Evolutionary conservation across 176 grass and related monocot genomes (phyloP), one percentile per base, ranked within the genome.

Genomic region (Avena atlantica): DNA sequence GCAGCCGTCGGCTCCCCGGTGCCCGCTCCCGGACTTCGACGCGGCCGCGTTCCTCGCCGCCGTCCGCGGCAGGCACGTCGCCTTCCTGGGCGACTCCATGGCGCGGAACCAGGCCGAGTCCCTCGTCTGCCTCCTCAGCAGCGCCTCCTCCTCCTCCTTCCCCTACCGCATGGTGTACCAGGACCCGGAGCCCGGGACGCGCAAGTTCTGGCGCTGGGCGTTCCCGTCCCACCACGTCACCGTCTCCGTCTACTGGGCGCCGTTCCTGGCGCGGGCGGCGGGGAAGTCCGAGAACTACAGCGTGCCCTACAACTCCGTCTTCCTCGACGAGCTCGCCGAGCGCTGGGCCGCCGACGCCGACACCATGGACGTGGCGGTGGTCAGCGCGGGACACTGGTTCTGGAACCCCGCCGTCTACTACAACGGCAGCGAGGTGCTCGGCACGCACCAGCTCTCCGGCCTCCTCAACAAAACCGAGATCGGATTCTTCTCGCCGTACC

Each of bases 31-130:
- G 70, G 66, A 80, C 13, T 89, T 95, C 15, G 49, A 63, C n/a
- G 12, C 86, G 78, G 31, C 78, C 17, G 72, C 62, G 59, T 95
- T 93, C 80, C 84, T 91, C 8, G 40, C 37, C 70, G 13, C 71
- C 24, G 91, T 85, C 27, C 81, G 65, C 27, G 93, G 91, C 45
- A 95, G 83, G 87, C 83, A 57, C 21, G 74, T 93, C 3, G 93
- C 91, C 17, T 89, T 95, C 55, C 80, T 95, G 52, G 93, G 91
- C 59, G 93, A 95, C 81, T 95, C 93, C 12, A 84, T 95, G 47
- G 93, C 93, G 4, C 69, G 91, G 55, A 93, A 95, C 81, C 91
- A 91, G 62, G 82, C 91, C 65, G 91, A 95, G 0, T 95, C 93
- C 9, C 73, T 95, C 6, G 71, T 95, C 25, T 95, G 93, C 59